Conservation (phyloP, 768 basidiomycete species). For the Rhodotorula diobovata region DNA sequence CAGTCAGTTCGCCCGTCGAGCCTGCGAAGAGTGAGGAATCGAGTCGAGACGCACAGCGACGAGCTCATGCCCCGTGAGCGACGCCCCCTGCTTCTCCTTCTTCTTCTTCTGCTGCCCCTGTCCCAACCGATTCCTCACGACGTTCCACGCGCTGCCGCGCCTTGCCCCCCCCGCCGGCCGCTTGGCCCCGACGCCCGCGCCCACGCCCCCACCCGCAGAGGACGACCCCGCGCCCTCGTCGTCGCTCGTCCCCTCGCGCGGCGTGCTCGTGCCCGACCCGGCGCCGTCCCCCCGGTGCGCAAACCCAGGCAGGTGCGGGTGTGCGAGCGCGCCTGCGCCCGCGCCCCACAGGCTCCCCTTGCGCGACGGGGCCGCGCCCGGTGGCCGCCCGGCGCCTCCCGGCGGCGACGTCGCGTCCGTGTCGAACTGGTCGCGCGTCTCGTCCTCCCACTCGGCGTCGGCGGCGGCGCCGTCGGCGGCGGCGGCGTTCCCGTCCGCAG, state of each 20-base stretch:
- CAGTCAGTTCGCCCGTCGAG: neutral
- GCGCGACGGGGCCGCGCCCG: neutral
- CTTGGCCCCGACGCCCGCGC: neutral
- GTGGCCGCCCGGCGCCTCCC: no score
- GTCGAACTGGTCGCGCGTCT: slow-evolving; percentile 33
- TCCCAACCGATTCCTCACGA: slow-evolving; percentile 10
- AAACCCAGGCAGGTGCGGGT: neutral
- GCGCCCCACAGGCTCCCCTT: slow-evolving; percentile 1
- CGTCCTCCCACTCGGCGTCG: slow-evolving; percentile 30
- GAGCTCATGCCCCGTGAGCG: slow-evolving; percentile 33
- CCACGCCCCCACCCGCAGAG: slow-evolving; percentile 1
- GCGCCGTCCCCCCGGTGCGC: neutral
- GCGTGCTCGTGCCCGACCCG: slow-evolving; percentile 28
- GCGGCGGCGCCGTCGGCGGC: neutral
- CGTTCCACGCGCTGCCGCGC: slow-evolving; percentile 32
- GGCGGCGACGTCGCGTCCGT: slow-evolving; percentile 3
- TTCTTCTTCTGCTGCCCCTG: slow-evolving; percentile 24
- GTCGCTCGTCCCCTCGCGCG: slow-evolving; percentile 12
- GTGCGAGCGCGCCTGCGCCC: neutral
- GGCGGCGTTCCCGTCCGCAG: neutral
- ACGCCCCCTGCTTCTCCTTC: slow-evolving; percentile 27
- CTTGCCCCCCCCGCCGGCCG: slow-evolving; percentile 5
- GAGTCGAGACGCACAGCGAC: slow-evolving; percentile 17
- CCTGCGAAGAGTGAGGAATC: neutral
- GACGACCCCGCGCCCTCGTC: slow-evolving; percentile 8